Evolutionary conservation across 805 yeast genomes (phyloP), one percentile per base, ranked within the genome.

Genomic region (Kluyveromyces dobzhanskii): DNA sequence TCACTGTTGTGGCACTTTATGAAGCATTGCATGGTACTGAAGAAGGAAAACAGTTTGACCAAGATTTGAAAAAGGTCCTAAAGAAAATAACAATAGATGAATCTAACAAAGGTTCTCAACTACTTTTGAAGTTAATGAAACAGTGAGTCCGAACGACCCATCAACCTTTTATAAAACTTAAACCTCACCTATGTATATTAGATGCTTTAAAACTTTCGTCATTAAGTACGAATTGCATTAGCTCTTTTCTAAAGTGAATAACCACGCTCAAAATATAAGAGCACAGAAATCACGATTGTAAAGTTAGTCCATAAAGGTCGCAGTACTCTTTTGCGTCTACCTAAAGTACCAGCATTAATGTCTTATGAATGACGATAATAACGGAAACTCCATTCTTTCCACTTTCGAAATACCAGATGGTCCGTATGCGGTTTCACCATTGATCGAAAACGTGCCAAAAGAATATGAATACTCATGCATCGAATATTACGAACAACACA

Each of bases 1-100:
- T 90, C 56, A 84, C 85, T 13, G 67, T 88, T 39, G 88, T 85
- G 36, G 76, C 95, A 1, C 62, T 86, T n/a, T 73, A 69, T 49
- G 97, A 90, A 62, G 71, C 72, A 21, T 67, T 82, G 51, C 63
- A 66, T 37, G 67, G 66, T 3, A 65, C 64, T 37, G 63, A 67
- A 33, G 69, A 72, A 25, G 64, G 65, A 30, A 65, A 71, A 42
- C 56, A 62, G 23, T 76, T 83, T 47, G 53, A 66, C 42, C 71
- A 76, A 54, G 71, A 67, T 21, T 64, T 88, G 51, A 74, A 73
- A 58, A 67, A 69, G 42, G 51, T 67, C 35, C 66, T 69, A 52
- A 73, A 72, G 46, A 56, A 62, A 18, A 63, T 69, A 50, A 67
- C 67, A 41, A 62, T 57, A 3, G 60, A 51, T 5, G 65, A 58